Conservation (phyloP, 2,329 filamentous ascomycete species). For the Tolypocladium album region DNA sequence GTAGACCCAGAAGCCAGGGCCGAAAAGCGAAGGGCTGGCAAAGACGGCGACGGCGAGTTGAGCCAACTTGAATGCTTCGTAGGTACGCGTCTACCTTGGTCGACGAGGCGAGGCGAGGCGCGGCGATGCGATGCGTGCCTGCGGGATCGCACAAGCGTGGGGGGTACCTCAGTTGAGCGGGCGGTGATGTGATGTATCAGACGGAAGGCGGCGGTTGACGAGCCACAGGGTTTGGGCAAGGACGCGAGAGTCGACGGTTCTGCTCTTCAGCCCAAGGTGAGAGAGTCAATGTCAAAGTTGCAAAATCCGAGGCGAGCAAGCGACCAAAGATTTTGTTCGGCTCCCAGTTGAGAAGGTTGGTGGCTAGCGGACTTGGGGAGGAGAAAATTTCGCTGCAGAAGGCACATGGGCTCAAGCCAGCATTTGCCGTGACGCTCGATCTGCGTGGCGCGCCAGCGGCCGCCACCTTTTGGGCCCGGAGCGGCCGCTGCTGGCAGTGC, state of each 20-base stretch:
- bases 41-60: slow-evolving; percentile 61
- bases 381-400: neutral
- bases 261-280: neutral
- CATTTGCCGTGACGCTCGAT: neutral
- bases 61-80: slow-evolving; percentile 82
- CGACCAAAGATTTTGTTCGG: neutral
- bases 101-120: neutral
- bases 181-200: neutral
- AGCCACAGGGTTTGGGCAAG: neutral
- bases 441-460: neutral
- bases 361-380: neutral
- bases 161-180: neutral
- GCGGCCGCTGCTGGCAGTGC: neutral
- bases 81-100: slow-evolving; percentile 6
- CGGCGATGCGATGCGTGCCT: neutral
- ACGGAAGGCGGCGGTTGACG: neutral
- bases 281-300: neutral
- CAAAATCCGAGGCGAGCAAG: neutral
- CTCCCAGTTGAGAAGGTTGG: neutral
- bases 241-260: neutral
- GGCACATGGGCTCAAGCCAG: neutral
- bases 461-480: neutral
- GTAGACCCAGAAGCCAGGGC: slow-evolving; percentile 89
- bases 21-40: slow-evolving; percentile 77
- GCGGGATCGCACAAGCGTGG: neutral